These are phyloP conservation scores for Penicillium sp. DNA, from an alignment of 2,329 filamentous ascomycete genomes.

Conservation along the genomic window DNA sequence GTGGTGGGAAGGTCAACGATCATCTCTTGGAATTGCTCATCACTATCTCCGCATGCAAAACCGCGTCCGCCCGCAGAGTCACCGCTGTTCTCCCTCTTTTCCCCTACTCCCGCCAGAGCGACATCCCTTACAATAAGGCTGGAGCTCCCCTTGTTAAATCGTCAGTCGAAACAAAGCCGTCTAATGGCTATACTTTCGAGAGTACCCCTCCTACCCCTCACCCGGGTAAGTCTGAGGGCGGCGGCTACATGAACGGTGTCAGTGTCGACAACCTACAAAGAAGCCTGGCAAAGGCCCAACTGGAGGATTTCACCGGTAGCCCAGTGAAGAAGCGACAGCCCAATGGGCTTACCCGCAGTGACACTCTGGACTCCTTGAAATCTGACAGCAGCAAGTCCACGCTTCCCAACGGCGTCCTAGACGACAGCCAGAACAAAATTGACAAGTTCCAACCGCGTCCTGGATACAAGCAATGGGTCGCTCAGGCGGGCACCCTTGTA, in stretches of 20 bases:
- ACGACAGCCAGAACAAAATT: constrained; percentile 56
- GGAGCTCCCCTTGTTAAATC: constrained; percentile 84
- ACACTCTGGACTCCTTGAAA: constrained; percentile 44
- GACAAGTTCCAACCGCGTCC: constrained; percentile 79
- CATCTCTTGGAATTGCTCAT: constrained; percentile 96
- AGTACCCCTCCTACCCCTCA: constrained; percentile 86
- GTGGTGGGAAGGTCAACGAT: constrained; percentile 92
- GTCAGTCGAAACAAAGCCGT: constrained; percentile 45
- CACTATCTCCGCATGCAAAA: constrained; percentile 97
- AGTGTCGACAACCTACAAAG: constrained; percentile 71
- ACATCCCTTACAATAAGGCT: constrained; percentile 94
- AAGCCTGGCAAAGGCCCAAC: constrained; percentile 71
- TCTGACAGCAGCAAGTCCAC: constrained; percentile 33
- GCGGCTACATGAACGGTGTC: constrained; percentile 63
- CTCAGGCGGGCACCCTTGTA: constrained; percentile 92
- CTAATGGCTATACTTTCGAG: constrained; percentile 80
- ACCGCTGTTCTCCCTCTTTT: constrained; percentile 95
- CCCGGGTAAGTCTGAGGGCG: constrained; percentile 70
- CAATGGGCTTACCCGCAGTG: constrained; percentile 46
- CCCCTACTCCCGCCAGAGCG: constrained; percentile 94
- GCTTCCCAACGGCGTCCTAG: constrained; percentile 58
- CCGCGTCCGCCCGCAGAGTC: constrained; percentile 87
- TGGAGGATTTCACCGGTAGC: constrained; percentile 57
- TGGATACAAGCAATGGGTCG: constrained; percentile 98
- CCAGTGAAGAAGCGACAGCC: constrained; percentile 50